A percentile compares a stretch with the other conserved stretches of the same genome.
Conservation (phyloP, 306 rosid species). For the Medicago lupulina region DNA sequence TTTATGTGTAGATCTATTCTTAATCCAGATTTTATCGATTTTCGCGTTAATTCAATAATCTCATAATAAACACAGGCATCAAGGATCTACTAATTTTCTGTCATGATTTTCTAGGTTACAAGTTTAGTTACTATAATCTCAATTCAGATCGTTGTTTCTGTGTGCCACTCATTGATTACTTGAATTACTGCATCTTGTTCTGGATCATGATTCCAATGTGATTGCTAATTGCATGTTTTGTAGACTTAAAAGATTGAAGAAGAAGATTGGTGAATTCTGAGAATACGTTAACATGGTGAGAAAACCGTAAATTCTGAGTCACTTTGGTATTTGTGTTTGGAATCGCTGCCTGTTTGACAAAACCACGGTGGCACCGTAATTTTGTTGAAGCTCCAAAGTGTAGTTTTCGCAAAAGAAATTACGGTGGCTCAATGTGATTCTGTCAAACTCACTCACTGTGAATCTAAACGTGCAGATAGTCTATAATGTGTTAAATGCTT, state of each 20-base stretch:
- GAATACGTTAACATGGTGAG: constrained; percentile 40
- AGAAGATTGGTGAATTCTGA: constrained; percentile 38
- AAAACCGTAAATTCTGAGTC: constrained; percentile 1
- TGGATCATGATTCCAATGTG: constrained; percentile 2
- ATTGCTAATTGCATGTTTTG: constrained; percentile 32
- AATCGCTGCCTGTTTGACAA: neutral
- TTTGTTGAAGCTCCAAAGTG: neutral
- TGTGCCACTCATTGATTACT: neutral
- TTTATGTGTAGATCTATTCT: too few species aligned
- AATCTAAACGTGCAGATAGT: neutral
- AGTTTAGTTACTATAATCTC: neutral
- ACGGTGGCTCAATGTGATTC: neutral
- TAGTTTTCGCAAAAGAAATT: neutral
- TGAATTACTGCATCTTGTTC: neutral
- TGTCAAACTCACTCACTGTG: neutral
- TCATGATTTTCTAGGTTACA: constrained; percentile 10
- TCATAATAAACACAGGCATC: too few species aligned
- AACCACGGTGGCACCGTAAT: neutral
- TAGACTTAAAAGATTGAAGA: constrained; percentile 25
- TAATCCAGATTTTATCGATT: too few species aligned
- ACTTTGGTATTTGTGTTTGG: neutral
- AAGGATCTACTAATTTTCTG: too few species aligned
- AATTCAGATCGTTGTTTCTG: neutral
- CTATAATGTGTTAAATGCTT: neutral
- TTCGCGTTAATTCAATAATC: too few species aligned